Conservation (phyloP, 2,329 filamentous ascomycete genomes). For the Verticillium longisporum region DNA sequence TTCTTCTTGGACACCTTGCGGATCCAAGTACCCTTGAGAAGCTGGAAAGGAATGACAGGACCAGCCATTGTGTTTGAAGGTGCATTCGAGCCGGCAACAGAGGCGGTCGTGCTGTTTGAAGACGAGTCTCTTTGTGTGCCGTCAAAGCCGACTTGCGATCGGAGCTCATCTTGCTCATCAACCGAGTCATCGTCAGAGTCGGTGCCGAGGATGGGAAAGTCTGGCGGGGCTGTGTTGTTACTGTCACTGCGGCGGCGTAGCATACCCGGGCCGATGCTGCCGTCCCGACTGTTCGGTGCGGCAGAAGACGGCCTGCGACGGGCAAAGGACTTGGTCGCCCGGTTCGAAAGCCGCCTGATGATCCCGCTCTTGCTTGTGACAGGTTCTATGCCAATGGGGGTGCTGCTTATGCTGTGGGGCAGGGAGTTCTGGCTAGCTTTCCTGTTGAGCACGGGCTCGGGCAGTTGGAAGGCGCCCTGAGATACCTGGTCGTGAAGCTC, state of each 20-base stretch:
- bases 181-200: slow-evolving; percentile 54
- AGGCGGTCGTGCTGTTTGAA: slow-evolving; percentile 38
- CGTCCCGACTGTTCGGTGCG: slow-evolving; percentile 70
- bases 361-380: slow-evolving; percentile 35
- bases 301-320: slow-evolving; percentile 73
- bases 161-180: slow-evolving; percentile 41
- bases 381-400: slow-evolving; percentile 50
- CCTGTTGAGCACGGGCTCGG: slow-evolving; percentile 60
- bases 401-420: slow-evolving; percentile 49
- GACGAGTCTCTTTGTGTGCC: slow-evolving; percentile 39
- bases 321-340: slow-evolving; percentile 59
- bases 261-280: slow-evolving; percentile 83
- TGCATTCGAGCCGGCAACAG: slow-evolving; percentile 32
- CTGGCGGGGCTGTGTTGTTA: slow-evolving; percentile 61
- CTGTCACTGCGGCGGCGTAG: slow-evolving; percentile 85
- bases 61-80: slow-evolving; percentile 40
- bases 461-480: slow-evolving; percentile 58
- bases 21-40: slow-evolving; percentile 73
- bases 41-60: slow-evolving; percentile 67
- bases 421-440: slow-evolving; percentile 57
- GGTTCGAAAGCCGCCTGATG: slow-evolving; percentile 79
- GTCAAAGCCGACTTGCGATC: slow-evolving; percentile 33
- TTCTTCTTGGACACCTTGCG: slow-evolving; percentile 82
- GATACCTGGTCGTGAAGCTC: slow-evolving; percentile 44
- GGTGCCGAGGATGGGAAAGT: slow-evolving; percentile 33